phyloP scores from a whole-genome alignment of 2,329 filamentous ascomycete genomes.

The Aspergillus sp. region DNA sequence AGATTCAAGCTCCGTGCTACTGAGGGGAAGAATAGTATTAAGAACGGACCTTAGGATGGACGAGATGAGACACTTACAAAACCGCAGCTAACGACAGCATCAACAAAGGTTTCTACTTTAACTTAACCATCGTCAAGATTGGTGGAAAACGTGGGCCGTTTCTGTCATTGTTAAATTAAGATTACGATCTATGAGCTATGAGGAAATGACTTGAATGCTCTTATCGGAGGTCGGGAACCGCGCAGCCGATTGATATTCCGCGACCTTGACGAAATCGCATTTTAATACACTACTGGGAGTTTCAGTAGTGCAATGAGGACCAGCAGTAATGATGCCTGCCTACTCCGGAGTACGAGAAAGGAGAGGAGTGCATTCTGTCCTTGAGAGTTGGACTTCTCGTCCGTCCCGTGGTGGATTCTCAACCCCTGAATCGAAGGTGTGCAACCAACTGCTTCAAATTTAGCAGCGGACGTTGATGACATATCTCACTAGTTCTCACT shows the following conservation, averaged over 20 bases:
- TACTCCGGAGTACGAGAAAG: background rate
- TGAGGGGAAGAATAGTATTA: conserved; percentile 1
- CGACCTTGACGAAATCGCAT: background rate
- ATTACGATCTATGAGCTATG: background rate
- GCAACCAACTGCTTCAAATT: conserved; percentile 1
- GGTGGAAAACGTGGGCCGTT: conserved; percentile 10
- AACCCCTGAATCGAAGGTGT: conserved; percentile 14
- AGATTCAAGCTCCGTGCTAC: background rate
- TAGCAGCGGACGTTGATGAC: conserved; percentile 12
- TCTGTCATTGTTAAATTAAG: conserved; percentile 5
- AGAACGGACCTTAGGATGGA: background rate
- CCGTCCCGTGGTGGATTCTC: conserved; percentile 7
- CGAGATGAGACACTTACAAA: background rate
- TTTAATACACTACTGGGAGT: background rate
- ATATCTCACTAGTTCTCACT: conserved; percentile 16
- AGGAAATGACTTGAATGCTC: background rate
- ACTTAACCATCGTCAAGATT: conserved; percentile 1
- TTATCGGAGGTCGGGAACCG: background rate
- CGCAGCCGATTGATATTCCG: background rate
- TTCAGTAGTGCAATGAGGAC: background rate
- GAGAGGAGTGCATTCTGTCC: background rate
- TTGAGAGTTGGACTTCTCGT: background rate
- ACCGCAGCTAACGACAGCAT: background rate
- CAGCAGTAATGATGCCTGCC: background rate
- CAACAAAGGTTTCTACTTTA: conserved; percentile 1